Evolutionary conservation across 768 basidiomycete genomes (phyloP), one percentile per base, ranked within the genome.

Genomic region (Tubosaeta sp.): DNA sequence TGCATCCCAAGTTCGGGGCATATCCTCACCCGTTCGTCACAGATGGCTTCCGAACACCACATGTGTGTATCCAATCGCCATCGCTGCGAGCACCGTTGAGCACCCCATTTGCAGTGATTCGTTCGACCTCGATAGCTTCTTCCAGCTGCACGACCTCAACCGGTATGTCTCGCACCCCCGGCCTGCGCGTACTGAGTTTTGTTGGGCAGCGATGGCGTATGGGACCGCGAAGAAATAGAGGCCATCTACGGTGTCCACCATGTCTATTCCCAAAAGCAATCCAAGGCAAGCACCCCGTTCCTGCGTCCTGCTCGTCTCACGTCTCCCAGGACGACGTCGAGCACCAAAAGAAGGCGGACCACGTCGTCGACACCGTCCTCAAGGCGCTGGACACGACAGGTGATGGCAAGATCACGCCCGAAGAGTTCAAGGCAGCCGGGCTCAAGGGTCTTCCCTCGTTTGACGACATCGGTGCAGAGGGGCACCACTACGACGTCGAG

Each of bases 191-290:
- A 14, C 50, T 55, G 40, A 56, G 12, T 5, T 29, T 11, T 8
- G 35, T 16, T 31, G 10, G 36, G 5, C 32, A 90, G 87, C 34
- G 83, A 98, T 62, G 90, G 90, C 0, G 61, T 79, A 47, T 92
- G 92, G 85, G 86, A 90, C 65, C 75, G 76, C 52, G 84, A 84
- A 48, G 95, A 99, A 68, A 87, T 99, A 53, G 88, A 96, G 69
- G 93, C 94, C 18, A 83, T 99, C 34, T 99, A 99, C 58, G 95
- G 95, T 47, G 87, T 97, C 8, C 93, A 96, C 67, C 94, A 97
- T 62, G 77, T 92, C 50, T 90, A 87, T 66, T 88, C 86, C 39
- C 85, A 85, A 74, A 86, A 86, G 71, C 81, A 86, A 69, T 89
- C 84, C 29, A 85, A 82, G 76, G 87, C 79, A 51, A 22, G 51